phyloP scores from a whole-genome alignment of 108 stramenopile species.

The Bacterosira constricta region DNA sequence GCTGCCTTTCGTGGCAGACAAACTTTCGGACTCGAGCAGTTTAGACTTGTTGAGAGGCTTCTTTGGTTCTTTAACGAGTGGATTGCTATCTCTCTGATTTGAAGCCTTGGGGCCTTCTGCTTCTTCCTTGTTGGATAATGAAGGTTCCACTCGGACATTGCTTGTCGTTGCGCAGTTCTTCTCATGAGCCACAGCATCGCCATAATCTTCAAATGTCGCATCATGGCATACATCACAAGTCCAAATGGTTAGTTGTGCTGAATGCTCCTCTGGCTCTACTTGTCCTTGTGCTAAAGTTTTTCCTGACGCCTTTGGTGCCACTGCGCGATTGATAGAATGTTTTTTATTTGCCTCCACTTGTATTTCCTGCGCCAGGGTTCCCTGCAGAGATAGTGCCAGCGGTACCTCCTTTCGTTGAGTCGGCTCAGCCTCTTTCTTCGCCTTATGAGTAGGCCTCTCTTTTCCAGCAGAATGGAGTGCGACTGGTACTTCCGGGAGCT shows the following conservation, averaged over 20 bases:
- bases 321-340: not conserved
- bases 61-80: not conserved
- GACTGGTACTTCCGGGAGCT: not conserved
- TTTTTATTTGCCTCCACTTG: not conserved
- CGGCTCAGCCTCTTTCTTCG: not conserved
- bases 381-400: not conserved
- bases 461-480: not conserved
- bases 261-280: not conserved
- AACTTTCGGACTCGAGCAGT: too few species aligned
- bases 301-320: not conserved
- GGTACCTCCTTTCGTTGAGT: not conserved
- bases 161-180: not conserved
- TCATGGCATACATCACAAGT: not conserved
- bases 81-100: not conserved
- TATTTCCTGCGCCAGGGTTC: not conserved
- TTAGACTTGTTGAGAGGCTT: too few species aligned
- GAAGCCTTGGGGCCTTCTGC: too few species aligned
- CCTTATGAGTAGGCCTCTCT: not conserved
- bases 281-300: not conserved
- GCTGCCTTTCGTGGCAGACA: too few species aligned
- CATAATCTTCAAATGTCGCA: not conserved
- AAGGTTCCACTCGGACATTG: not conserved
- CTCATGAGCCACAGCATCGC: not conserved
- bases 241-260: too few species aligned
- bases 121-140: too few species aligned